Percentiles rank a stretch among this genome's conserved stretches.
These are phyloP conservation scores for Fusarium annulatum DNA, from an alignment of 2,329 filamentous ascomycete species.

Conservation along the genomic window DNA sequence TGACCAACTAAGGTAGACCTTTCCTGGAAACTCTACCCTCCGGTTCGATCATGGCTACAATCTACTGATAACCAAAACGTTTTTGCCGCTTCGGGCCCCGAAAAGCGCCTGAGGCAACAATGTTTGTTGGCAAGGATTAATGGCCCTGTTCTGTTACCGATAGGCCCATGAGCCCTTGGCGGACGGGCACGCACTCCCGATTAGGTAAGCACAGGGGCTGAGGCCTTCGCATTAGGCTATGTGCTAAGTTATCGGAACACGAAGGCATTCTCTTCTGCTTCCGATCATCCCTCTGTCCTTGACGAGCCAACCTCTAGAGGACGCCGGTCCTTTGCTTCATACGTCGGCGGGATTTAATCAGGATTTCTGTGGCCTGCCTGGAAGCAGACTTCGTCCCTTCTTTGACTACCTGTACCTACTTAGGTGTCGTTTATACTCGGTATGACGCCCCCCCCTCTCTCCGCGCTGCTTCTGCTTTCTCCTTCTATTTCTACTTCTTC, in stretches of 20 bases:
- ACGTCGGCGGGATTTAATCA: constrained; percentile 46
- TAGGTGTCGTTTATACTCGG: constrained; percentile 43
- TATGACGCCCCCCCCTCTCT: constrained; percentile 34
- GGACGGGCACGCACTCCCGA: constrained; percentile 4
- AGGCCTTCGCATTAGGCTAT: constrained; percentile 22
- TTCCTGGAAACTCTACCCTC: constrained; percentile 9
- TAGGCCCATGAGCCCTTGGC: constrained; percentile 24
- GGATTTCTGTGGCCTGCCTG: constrained; percentile 51
- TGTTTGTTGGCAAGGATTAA: constrained; percentile 24
- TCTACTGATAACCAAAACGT: neutral
- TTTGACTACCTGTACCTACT: constrained; percentile 38
- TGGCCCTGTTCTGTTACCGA: constrained; percentile 17
- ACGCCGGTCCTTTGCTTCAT: constrained; percentile 45
- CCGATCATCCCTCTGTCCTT: constrained; percentile 33
- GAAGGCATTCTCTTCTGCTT: constrained; percentile 39
- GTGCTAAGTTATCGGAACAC: constrained; percentile 25
- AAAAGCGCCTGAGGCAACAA: constrained; percentile 39
- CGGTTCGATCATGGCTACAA: neutral
- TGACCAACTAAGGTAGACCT: neutral
- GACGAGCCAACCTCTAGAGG: constrained; percentile 44
- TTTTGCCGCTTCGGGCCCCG: constrained; percentile 4
- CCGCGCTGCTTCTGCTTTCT: neutral
- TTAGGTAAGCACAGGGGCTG: constrained; percentile 47
- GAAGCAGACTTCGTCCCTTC: constrained; percentile 53
- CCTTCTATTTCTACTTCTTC: neutral